Conservation (phyloP, 768 basidiomycete species). For the Gautieria morchelliformis region DNA sequence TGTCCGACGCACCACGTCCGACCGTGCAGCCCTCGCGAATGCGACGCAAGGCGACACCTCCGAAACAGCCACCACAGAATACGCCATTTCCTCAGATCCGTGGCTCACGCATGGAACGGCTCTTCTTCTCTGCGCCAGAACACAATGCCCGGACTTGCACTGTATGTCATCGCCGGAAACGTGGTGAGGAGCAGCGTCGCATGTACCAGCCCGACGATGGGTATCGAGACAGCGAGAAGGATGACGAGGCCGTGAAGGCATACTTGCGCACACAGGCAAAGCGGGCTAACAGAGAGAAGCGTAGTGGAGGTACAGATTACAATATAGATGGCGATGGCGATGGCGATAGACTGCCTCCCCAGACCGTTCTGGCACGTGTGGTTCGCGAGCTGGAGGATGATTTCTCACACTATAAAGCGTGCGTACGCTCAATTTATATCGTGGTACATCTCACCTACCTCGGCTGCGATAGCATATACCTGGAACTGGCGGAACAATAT, state of each 20-base stretch:
- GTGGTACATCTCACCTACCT: not conserved
- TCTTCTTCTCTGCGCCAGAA: constrained; percentile 75
- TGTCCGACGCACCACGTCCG: not conserved
- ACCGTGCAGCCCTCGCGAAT: not conserved
- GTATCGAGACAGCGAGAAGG: constrained; percentile 34
- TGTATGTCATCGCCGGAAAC: constrained; percentile 45
- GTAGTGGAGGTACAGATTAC: not conserved
- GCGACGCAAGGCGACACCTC: constrained; percentile 4
- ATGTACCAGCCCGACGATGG: constrained; percentile 32
- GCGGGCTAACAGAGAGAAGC: not conserved
- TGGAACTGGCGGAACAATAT: constrained; percentile 89
- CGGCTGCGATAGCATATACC: constrained; percentile 57
- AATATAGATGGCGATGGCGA: constrained; percentile 12
- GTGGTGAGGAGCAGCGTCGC: constrained; percentile 2
- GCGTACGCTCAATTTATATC: constrained; percentile 18
- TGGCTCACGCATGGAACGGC: constrained; percentile 62
- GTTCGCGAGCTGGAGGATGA: constrained; percentile 89
- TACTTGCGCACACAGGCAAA: not conserved
- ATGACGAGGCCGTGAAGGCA: constrained; percentile 17
- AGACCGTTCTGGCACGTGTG: constrained; percentile 78
- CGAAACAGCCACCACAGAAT: not conserved
- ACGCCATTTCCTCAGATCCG: constrained; percentile 79
- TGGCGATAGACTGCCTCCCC: constrained; percentile 53
- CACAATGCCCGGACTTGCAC: constrained; percentile 65
- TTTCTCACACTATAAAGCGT: constrained; percentile 93